Base-by-base conservation (phyloP, 495 filamentous ascomycete species). In the Tuber calosporum region DNA sequence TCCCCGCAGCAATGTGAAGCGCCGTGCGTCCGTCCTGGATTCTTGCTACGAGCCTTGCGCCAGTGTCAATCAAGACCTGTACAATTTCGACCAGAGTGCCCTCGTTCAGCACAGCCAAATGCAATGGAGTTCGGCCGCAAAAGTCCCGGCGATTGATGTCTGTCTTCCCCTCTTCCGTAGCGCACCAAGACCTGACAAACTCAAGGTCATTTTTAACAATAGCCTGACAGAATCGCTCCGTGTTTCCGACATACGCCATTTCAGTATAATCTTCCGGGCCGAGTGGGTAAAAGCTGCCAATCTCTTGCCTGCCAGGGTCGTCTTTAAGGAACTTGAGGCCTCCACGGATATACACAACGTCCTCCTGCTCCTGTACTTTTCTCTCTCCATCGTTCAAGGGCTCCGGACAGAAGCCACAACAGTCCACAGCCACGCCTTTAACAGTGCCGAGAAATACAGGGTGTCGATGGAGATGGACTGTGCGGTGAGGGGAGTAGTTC, bases 241-340 rank as follows among this genome's bases (percentile, higher is more conserved):
- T 92, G 74, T 90, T 89, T 38, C 90, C 90, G 66, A 93, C 85
- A 79, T 94, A 96, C 0, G 91, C 86, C 89, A 88, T 87, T 79
- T 91, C 89, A 8, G 91, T 93, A 90, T 92, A 96, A 77, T 94
- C 91, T 58, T 90, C 87, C 5, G 91, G 90, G 0, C 89, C 92
- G 38, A 93, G 87, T 1, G 92, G 92, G 75, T 94, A 90, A 84
- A 95, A 95, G 17, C 85, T 87, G 40, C 88, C 87, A 39, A 88
- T 88, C 70, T 87, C 88, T 83, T 94, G 92, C 45, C 92, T 86
- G 34, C 92, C 92, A 1, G 92, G 91, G 72, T 96, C 88, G 80
- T 94, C 91, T 73, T 87, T 89, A 67, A 94, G 84, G 81, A 94
- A 96, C 0, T 83, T 84, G 19, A 93, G 84, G 4, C 86, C 83